A percentile compares a stretch with the other conserved stretches of the same genome.
Evolutionary conservation across 352 stramenopile genomes (phyloP).

Genomic region (Phytophthora kernoviae): DNA sequence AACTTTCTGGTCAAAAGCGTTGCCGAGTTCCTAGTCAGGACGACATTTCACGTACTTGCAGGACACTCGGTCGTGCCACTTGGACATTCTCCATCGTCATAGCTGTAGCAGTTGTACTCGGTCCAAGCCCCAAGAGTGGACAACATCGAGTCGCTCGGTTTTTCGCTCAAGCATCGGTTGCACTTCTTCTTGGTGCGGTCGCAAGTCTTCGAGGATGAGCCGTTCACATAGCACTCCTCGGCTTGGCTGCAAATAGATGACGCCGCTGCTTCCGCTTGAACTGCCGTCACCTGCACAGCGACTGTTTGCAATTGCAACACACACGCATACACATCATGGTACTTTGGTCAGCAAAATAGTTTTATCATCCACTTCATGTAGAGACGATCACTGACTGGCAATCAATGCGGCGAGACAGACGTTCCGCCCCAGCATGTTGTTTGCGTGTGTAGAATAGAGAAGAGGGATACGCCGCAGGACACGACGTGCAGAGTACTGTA

Average conservation of each 20-base stretch:
- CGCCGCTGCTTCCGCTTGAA: conserved; percentile 9
- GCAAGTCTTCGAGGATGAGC: conserved; percentile 47
- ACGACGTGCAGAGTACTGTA: conserved; percentile 12
- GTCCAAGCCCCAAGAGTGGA: conserved; percentile 22
- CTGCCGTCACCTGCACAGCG: conserved; percentile 23
- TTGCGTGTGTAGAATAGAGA: not conserved
- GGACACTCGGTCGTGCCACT: conserved; percentile 42
- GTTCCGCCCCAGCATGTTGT: conserved; percentile 28
- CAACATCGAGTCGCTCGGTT: conserved; percentile 29
- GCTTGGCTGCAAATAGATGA: conserved; percentile 37
- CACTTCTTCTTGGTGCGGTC: conserved; percentile 47
- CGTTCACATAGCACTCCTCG: conserved; percentile 54
- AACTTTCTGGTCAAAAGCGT: not conserved
- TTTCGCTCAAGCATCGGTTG: conserved; percentile 45
- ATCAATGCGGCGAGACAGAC: conserved; percentile 32
- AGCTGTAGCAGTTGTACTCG: conserved; percentile 56
- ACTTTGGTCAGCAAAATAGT: not conserved
- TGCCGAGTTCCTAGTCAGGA: not conserved
- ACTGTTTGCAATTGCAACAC: conserved; percentile 8
- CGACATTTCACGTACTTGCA: conserved; percentile 29
- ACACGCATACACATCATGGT: no score
- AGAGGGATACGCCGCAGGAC: conserved; percentile 21
- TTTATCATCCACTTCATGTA: not conserved
- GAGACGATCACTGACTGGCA: conserved; percentile 15
- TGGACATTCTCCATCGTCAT: conserved; percentile 42